Base-by-base conservation (phyloP, 345 rosid species). In the Pugionium cornutum region DNA sequence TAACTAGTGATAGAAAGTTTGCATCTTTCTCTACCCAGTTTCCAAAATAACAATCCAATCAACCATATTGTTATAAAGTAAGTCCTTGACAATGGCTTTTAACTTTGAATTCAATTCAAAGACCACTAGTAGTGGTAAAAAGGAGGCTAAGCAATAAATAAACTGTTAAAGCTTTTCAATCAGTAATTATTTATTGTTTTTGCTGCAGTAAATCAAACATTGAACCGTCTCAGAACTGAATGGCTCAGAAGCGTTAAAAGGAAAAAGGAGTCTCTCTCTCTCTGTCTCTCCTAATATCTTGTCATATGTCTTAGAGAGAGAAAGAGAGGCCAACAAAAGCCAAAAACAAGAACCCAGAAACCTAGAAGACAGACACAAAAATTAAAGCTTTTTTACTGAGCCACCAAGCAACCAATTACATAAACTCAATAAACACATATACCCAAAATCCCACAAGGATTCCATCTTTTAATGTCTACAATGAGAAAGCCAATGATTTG, bases 401-500 rank as follows among this genome's bases (percentile, higher is more conserved):
- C 76, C 72, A 66, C 76, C 76, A 72, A 72, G 70, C 71, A 72
- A 72, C 70, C 67, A 73, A 73, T 73, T 66, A 53, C 76, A 66
- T 2, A 64, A 72, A 56, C 70, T 53, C 74, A 29, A 68, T 18
- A 67, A 75, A 37, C 53, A 73, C 69, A 60, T 53, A 68, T 25
- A 67, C 63, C 68, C 50, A 69, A 49, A 29, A 44, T 3, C 69
- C 41, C 44, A 50, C 53, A 48, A 72, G 65, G 71, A 58, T 72
- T 72, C 66, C 3, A 56, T 64, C 70, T 57, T 72, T 64, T 47
- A 49, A n/a, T 29, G 26, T 4, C 69, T 27, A 58, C 58, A 57
- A 64, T 67, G 60, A 45, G 72, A 71, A 46, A 58, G 68, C 77
- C 58, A 73, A 79, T 82, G 90, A 33, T 86, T 84, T 83, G 86